Evolutionary conservation across 2,329 filamentous ascomycete genomes (phyloP).

Genomic region (Penicillium sp.): DNA sequence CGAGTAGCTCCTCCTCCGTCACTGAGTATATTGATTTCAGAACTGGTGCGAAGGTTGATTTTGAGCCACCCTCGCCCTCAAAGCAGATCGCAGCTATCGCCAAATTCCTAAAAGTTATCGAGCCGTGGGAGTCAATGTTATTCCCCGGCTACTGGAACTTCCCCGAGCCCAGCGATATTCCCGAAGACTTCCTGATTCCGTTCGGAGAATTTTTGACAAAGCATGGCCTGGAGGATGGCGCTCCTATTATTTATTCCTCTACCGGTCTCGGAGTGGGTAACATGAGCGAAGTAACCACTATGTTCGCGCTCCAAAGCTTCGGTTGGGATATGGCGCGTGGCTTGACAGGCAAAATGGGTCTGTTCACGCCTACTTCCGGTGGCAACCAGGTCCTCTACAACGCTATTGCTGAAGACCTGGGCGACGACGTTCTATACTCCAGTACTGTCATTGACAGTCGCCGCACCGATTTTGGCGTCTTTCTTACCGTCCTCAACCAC

Average conservation of each 20-base stretch:
- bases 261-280: conserved; percentile 21
- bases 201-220: conserved; percentile 29
- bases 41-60: conserved; percentile 17
- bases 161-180: conserved; percentile 19
- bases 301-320: conserved; percentile 12
- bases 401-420: conserved; percentile 40
- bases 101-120: conserved; percentile 22
- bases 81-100: conserved; percentile 19
- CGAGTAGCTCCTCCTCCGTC: neutral
- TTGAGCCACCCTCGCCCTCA: neutral
- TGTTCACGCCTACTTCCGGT: conserved; percentile 33
- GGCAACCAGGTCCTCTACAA: conserved; percentile 51
- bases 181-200: conserved; percentile 17
- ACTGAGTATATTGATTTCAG: conserved; percentile 23
- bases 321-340: conserved; percentile 28
- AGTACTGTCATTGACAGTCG: conserved; percentile 35
- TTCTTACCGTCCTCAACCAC: conserved; percentile 34
- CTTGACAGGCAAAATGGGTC: conserved; percentile 34
- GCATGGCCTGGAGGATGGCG: conserved; percentile 21
- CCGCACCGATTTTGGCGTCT: conserved; percentile 34
- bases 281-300: conserved; percentile 5
- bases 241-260: conserved; percentile 18
- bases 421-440: conserved; percentile 45
- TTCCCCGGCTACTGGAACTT: conserved; percentile 23
- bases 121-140: conserved; percentile 23